Conservation (phyloP, 805 yeast genomes). For the Ogataea zsoltii region DNA sequence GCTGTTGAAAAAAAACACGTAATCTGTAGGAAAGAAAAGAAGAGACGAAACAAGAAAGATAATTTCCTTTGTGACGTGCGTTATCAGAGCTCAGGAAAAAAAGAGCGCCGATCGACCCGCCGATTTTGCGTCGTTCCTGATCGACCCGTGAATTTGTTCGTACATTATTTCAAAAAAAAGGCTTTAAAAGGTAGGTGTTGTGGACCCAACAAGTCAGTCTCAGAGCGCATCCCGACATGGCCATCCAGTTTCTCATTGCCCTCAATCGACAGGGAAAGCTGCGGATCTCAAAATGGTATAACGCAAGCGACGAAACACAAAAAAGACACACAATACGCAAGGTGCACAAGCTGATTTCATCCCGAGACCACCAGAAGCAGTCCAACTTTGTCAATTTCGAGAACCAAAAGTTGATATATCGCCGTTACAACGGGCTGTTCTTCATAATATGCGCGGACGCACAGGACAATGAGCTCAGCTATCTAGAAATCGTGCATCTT, state of each 20-base stretch:
- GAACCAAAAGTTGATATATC: slow-evolving; percentile 70
- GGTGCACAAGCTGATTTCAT: slow-evolving; percentile 75
- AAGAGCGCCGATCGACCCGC: slow-evolving; percentile 2
- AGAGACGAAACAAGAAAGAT: not conserved
- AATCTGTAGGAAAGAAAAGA: not conserved
- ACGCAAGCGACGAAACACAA: slow-evolving; percentile 39
- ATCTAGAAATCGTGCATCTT: slow-evolving; percentile 80
- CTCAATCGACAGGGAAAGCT: slow-evolving; percentile 94
- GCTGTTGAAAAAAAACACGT: not conserved
- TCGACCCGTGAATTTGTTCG: not conserved
- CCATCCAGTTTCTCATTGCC: slow-evolving; percentile 76
- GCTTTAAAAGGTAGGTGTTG: not conserved
- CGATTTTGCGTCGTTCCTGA: not conserved
- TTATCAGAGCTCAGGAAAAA: not conserved
- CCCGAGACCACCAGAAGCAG: slow-evolving; percentile 82
- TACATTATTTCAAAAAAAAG: too few species aligned
- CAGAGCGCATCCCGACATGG: slow-evolving; percentile 44
- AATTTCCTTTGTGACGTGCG: not conserved
- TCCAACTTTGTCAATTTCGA: slow-evolving; percentile 46
- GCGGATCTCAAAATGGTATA: slow-evolving; percentile 79
- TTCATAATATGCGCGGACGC: slow-evolving; percentile 81
- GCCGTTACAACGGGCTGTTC: slow-evolving; percentile 89
- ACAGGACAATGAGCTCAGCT: slow-evolving; percentile 79
- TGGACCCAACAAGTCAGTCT: not conserved
- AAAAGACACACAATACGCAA: slow-evolving; percentile 53